Evolutionary conservation across 805 yeast species (phyloP), one percentile per base, ranked within the genome.

Genomic region (Spathaspora hagerdaliae): DNA sequence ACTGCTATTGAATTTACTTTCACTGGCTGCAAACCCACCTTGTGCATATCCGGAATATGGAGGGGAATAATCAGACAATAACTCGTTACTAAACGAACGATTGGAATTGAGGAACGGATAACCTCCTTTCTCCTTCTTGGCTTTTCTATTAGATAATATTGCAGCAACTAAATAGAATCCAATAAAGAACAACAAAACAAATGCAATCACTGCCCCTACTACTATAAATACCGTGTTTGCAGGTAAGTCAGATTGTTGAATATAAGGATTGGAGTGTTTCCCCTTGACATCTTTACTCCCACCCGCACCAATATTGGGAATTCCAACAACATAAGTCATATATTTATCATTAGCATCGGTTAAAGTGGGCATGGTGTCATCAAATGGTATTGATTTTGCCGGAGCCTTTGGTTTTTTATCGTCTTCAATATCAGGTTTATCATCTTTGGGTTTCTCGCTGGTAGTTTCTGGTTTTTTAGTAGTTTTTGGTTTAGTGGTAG

Each of bases 151-250:
- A 10, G 65, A 60, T 7, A 54, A 53, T 9, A 62, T 14, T 50
- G 54, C 61, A 6, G 54, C 39, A 27, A 57, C 52, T 26, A 65
- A 39, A 36, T 65, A 51, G 41, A 53, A 58, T 5, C 51, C 35
- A 10, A 59, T 29, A 6, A 59, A 41, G 2, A 55, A 45, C 7
- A 65, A 19, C 1, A 63, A 47, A 3, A 49, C 38, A 7, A 55
- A 43, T 3, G 53, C 60, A 15, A 74, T 41, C 7, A 71, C 53
- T 0, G 64, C 60, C 5, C 77, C 79, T 6, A 71, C 59, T 4
- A 71, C 58, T 31, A 76, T 70, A 55, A 76, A 75, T 15, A 75
- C 70, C 11, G 76, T 55, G 19, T 73, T 71, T 13, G 59, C 54
- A 1, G 71, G 65, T 37, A 65, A 52, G 7, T 48, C 36, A 6